phyloP scores from a whole-genome alignment of 768 basidiomycete species.

The Russula abietina region DNA sequence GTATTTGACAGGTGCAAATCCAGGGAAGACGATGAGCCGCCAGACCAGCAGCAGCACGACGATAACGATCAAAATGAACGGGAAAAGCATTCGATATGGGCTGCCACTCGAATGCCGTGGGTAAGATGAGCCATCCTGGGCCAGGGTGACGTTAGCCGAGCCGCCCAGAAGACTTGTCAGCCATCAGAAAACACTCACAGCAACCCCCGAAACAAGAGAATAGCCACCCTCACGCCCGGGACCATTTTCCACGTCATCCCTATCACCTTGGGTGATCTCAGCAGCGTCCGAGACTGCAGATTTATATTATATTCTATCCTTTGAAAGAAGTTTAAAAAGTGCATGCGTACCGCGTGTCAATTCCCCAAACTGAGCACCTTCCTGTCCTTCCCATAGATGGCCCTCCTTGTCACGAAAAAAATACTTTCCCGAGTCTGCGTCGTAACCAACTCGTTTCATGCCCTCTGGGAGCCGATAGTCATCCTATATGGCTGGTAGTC shows the following conservation, averaged over 20 bases:
- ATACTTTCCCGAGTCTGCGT: slow-evolving; percentile 63
- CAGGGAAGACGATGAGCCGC: slow-evolving; percentile 23
- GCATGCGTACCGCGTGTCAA: slow-evolving; percentile 36
- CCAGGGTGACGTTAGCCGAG: background rate
- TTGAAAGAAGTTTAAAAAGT: background rate
- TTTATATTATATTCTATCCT: background rate
- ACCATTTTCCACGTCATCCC: slow-evolving; percentile 23
- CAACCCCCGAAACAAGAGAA: slow-evolving; percentile 12
- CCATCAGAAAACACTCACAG: slow-evolving; percentile 11
- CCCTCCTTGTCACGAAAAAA: slow-evolving; percentile 56
- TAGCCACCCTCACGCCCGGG: slow-evolving; percentile 16
- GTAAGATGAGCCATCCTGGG: slow-evolving; percentile 6
- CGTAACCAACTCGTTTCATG: slow-evolving; percentile 65
- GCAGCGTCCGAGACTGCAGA: slow-evolving; percentile 7
- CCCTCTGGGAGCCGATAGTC: slow-evolving; percentile 49
- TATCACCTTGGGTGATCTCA: background rate
- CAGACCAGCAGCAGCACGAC: slow-evolving; percentile 24
- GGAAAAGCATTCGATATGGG: slow-evolving; percentile 26
- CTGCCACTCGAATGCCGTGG: slow-evolving; percentile 9
- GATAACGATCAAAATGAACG: slow-evolving; percentile 24
- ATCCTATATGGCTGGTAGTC: slow-evolving; percentile 33
- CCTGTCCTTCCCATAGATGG: slow-evolving; percentile 46
- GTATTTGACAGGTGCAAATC: slow-evolving; percentile 7
- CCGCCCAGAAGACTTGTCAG: background rate
- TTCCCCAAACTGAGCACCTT: slow-evolving; percentile 58